phyloP scores from a whole-genome alignment of 2,329 filamentous ascomycete genomes.

The Stagonosporopsis rhizophila region DNA sequence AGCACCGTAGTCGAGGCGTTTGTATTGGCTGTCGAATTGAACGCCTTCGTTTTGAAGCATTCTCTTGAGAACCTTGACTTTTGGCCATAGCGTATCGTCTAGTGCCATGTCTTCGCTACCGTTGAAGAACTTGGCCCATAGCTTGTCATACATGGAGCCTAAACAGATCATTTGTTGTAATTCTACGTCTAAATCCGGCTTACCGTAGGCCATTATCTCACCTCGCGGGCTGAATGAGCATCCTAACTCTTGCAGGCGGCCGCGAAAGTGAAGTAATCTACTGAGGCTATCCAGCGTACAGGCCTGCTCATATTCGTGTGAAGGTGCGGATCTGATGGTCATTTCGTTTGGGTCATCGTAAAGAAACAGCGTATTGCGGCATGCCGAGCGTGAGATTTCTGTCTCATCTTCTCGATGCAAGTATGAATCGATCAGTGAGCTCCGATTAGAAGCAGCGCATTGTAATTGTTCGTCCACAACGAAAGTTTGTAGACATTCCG shows the following conservation, averaged over 20 bases:
- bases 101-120: not conserved
- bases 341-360: too few species aligned
- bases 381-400: not conserved
- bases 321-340: too few species aligned
- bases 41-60: conserved; percentile 21
- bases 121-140: conserved; percentile 16
- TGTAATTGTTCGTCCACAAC: not conserved
- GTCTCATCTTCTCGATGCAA: not conserved
- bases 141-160: conserved; percentile 16
- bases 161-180: conserved; percentile 19
- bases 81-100: not conserved
- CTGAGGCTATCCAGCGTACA: not conserved
- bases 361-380: not conserved
- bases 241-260: conserved; percentile 17
- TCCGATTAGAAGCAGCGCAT: not conserved
- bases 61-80: conserved; percentile 9
- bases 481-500: too few species aligned
- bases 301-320: not conserved
- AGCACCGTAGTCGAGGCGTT: conserved; percentile 6
- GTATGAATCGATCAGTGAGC: not conserved
- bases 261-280: not conserved
- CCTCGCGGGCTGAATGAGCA: conserved; percentile 11
- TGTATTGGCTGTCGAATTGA: conserved; percentile 6
- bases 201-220: conserved; percentile 19
- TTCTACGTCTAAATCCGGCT: conserved; percentile 7